Evolutionary conservation across 2,329 filamentous ascomycete species (phyloP).

Genomic region (Stagonosporopsis chrysanthemi): DNA sequence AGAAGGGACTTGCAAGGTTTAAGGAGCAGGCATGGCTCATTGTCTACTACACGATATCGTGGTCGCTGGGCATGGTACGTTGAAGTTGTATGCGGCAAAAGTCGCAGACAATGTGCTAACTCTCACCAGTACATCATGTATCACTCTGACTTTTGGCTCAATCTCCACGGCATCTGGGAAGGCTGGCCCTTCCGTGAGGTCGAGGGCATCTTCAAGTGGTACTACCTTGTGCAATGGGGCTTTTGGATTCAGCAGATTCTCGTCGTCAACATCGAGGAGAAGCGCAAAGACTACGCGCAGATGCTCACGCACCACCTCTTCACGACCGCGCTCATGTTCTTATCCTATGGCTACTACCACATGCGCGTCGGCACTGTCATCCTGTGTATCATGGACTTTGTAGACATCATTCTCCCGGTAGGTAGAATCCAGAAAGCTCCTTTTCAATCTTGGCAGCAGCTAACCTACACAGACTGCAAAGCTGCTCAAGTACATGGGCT

Average conservation of each 20-base stretch:
- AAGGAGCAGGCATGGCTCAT: slow-evolving; percentile 94
- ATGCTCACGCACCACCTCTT: slow-evolving; percentile 96
- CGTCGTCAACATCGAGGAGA: slow-evolving; percentile 92
- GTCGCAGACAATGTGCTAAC: slow-evolving; percentile 22
- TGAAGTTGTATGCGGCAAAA: slow-evolving; percentile 1
- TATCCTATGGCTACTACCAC: slow-evolving; percentile 86
- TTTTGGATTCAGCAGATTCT: slow-evolving; percentile 96
- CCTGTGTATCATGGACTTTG: slow-evolving; percentile 90
- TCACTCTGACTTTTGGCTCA: slow-evolving; percentile 78
- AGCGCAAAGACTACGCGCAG: slow-evolving; percentile 92
- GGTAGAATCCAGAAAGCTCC: slow-evolving; percentile 1
- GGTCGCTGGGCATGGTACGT: slow-evolving; percentile 80
- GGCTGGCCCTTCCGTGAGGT: slow-evolving; percentile 84
- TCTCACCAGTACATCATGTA: slow-evolving; percentile 75
- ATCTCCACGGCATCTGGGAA: slow-evolving; percentile 80
- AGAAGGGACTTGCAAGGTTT: slow-evolving; percentile 81
- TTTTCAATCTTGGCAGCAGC: background rate
- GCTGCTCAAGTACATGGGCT: slow-evolving; percentile 85
- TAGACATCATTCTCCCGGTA: slow-evolving; percentile 87
- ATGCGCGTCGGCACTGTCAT: slow-evolving; percentile 89
- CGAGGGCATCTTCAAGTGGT: slow-evolving; percentile 78
- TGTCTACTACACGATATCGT: slow-evolving; percentile 82
- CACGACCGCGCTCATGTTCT: slow-evolving; percentile 79
- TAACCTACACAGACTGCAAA: slow-evolving; percentile 75
- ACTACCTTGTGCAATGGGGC: slow-evolving; percentile 86